These are phyloP conservation scores for Calonectria crousiana DNA, from an alignment of 2,329 filamentous ascomycete genomes.

Conservation along the genomic window DNA sequence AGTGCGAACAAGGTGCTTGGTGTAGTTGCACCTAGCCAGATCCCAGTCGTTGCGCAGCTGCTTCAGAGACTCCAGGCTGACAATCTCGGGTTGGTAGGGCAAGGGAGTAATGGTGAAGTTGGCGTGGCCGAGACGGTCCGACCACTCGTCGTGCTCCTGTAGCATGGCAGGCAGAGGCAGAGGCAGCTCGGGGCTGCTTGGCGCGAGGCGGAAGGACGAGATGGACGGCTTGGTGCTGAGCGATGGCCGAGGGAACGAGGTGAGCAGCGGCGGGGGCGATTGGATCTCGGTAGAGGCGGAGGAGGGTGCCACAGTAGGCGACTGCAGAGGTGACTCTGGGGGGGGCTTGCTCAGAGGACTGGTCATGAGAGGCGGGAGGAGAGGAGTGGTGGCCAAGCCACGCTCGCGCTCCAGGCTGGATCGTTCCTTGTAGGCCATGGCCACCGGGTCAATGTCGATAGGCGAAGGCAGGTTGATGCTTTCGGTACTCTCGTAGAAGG, in stretches of 20 bases:
- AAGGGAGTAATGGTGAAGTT: constrained; percentile 90
- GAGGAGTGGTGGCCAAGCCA: constrained; percentile 79
- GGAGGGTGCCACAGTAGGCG: constrained; percentile 78
- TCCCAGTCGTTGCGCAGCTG: constrained; percentile 86
- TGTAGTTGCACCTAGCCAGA: constrained; percentile 84
- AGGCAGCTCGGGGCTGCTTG: constrained; percentile 69
- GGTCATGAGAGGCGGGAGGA: constrained; percentile 85
- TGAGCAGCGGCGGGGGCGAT: constrained; percentile 62
- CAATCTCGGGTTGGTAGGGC: constrained; percentile 78
- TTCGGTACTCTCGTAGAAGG: constrained; percentile 71
- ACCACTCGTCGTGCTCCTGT: constrained; percentile 84
- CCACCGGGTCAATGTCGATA: constrained; percentile 47
- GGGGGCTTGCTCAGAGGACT: constrained; percentile 67
- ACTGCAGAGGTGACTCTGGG: constrained; percentile 86
- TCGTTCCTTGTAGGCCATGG: constrained; percentile 49
- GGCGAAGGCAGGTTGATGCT: constrained; percentile 64
- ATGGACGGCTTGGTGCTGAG: constrained; percentile 83
- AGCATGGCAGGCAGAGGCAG: constrained; percentile 73
- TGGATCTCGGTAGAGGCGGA: constrained; percentile 53
- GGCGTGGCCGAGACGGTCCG: constrained; percentile 86
- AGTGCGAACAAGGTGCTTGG: constrained; percentile 87
- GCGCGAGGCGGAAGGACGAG: constrained; percentile 76
- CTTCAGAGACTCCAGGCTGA: constrained; percentile 68
- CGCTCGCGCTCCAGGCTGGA: constrained; percentile 69
- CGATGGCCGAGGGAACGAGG: constrained; percentile 64